Evolutionary conservation across 306 rosid species (phyloP), one percentile per base, ranked within the genome.

Genomic region (Sophora flavescens): DNA sequence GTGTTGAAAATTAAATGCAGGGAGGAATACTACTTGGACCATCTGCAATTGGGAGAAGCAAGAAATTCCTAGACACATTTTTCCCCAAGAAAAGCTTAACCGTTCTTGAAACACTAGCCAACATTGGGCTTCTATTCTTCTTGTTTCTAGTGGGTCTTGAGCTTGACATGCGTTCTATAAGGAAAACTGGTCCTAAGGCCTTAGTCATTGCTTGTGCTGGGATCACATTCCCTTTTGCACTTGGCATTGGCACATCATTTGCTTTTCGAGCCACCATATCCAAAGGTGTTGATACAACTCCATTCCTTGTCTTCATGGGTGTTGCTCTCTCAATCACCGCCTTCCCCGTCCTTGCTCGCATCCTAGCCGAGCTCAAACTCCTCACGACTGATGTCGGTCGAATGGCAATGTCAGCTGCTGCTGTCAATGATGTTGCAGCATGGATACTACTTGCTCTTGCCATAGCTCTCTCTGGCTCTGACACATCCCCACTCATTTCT

Each of bases 401-500:
- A 70, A 79, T 88, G 0, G 93, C 96, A 13, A 88, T 88, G 96
- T 84, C 91, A 0, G 93, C 93, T 11, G 96, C 96, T 16, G 96
- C 93, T 2, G 91, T 90, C 0, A 90, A 90, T 26, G 96, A 90
- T 48, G 78, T 90, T 39, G 91, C 88, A 6, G 96, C 96, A 1
- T 90, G 96, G 96, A 86, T 88, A 52, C 88, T 90, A 8, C 96
- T 90, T 2, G 96, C 96, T 14, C 91, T 90, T 26, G 93, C 96
- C 30, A 85, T 90, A 2, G 91, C 96, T 33, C 89, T 90, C 22
- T 84, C 96, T 0, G 91, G 96, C 70, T 41, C 77, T 0, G 14
- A 80, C 33, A 18, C 91, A 3, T 83, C 96, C 14, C 91, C 93
- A 0, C 67, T 90, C 33, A 56, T 73, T 18, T 53, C 93, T 3